Evolutionary conservation across 106 monocot species (phyloP), one percentile per base, ranked within the genome.

Genomic region (Dioscorea dumetorum): DNA sequence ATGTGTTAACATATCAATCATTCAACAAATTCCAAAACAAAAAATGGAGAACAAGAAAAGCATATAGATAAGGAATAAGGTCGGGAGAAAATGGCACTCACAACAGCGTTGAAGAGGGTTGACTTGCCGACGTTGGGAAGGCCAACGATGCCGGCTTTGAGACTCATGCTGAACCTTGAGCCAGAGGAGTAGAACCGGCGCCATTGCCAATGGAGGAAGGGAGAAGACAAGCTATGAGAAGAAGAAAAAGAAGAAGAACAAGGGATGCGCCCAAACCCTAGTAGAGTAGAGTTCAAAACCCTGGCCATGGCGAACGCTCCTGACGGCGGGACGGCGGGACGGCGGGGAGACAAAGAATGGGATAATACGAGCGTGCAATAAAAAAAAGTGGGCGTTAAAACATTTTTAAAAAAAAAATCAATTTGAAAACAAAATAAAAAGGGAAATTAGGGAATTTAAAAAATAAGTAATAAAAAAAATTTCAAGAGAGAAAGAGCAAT

Each of bases 61-160:
- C 4, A 18, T n/a, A n/a, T 59, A 56, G 19, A 59, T 59, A 21
- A 12, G 15, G 54, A 19, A 5, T 19, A 4, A 19, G 12, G 54
- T 18, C 18, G 9, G 19, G 54, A 8, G 28, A 1, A 33, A 34
- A 19, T 57, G 49, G 20, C 49, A 24, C 91, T 80, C 79, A 97
- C 92, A 53, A 97, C 89, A 57, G 97, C 88, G 48, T 92, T 97
- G 80, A 97, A 97, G 33, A 92, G 91, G 20, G 97, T 97, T 48
- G 97, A 97, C 67, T 97, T 97, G 50, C 97, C 91, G 57, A 92
- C 91, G 70, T 97, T 97, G 54, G 97, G 97, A 2, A 97, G 89
- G 62, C 97, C 92, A 59, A 97, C 92, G 72, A 97, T 97, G 61
- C 97, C 87, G 57, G 97, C 97, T 67, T 69, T 84, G 70, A 97